Evolutionary conservation across 139 green algal genomes (phyloP).

Genomic region (Picochlorum costavermella): DNA sequence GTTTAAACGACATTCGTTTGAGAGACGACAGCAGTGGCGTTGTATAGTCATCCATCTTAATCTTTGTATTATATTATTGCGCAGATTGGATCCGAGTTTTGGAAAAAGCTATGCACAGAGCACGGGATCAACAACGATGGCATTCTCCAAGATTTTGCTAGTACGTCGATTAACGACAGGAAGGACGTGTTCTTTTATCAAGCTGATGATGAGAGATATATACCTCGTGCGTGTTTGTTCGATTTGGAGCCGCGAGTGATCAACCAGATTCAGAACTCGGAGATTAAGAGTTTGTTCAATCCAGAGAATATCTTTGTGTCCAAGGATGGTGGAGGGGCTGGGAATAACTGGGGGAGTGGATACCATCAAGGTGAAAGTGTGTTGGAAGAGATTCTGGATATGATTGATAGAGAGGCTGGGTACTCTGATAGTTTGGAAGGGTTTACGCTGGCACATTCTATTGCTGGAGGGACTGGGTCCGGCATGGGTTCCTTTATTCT

Average conservation of each 20-base stretch:
- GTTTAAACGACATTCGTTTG: too few species aligned
- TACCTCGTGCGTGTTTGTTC: conserved; percentile 88
- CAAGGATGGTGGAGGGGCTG: conserved; percentile 88
- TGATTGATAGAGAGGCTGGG: conserved; percentile 98
- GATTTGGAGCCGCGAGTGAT: conserved; percentile 97
- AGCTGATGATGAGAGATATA: conserved; percentile 97
- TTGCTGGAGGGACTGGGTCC: conserved; percentile 91
- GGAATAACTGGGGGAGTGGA: conserved; percentile 98
- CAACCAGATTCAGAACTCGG: conserved; percentile 89
- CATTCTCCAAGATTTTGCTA: conserved; percentile 79
- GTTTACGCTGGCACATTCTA: conserved; percentile 95
- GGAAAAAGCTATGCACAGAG: conserved; percentile 88
- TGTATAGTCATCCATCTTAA: too few species aligned
- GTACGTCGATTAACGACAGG: conserved; percentile 53
- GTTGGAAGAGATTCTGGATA: conserved; percentile 94
- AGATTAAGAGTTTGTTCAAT: conserved; percentile 96
- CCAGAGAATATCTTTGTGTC: conserved; percentile 95
- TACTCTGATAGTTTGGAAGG: conserved; percentile 95
- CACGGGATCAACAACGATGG: conserved; percentile 97
- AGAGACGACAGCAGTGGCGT: too few species aligned
- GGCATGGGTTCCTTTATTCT: conserved; percentile 97
- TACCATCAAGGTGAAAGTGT: conserved; percentile 84
- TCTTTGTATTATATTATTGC: too few species aligned
- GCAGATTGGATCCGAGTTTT: conserved; percentile 92
- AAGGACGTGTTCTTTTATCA: conserved; percentile 99